Base-by-base conservation (phyloP, 2,329 filamentous ascomycete species). In the Sporothrix luriei region DNA sequence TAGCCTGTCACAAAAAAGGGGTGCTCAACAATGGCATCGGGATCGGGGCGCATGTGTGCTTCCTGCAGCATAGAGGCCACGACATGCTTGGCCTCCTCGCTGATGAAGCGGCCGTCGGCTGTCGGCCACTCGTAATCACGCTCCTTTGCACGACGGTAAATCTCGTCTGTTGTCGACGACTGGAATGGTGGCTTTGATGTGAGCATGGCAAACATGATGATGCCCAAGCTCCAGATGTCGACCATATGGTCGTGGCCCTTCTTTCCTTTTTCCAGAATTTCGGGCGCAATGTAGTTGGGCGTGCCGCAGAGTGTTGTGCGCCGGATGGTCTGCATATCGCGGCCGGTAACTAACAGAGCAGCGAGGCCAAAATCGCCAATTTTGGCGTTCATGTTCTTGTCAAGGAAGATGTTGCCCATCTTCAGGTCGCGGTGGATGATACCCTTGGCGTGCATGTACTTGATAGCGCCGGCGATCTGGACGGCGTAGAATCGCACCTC, bases 201-300 rank as follows among this genome's bases (percentile, higher is more conserved):
- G 61, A 98, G 90, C 88, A 99, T 94, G 64, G 95, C 96, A 80
- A 97, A 98, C 89, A 96, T 93, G 78, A 99, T 99, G 74, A 99
- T 95, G 24, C 96, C 95, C 77, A 99, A 85, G 57, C 94, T 97
- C 96, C 96, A 99, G 69, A 99, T 92, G 78, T 99, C 95, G 3
- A 99, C 95, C 83, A 96, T 97, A 78, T 98, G 94, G 74, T 97
- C 95, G 78, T 99, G 95, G 0, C 95, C 95, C 75, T 94, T 93
- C 77, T 92, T 95, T 46, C 91, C 92, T 83, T 95, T 97, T 77
- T 97, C 92, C 66, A 99, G 81, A 72, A 99, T 97, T 77, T 99
- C 95, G 0, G 95, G 95, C 0, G 95, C 95, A 75, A 99, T 97
- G 78, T 99, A 99, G 79, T 99, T 99, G 1, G 95, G 95, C 4